Evolutionary conservation across 495 filamentous ascomycete genomes (phyloP).

Genomic region (Xylaria grammica): DNA sequence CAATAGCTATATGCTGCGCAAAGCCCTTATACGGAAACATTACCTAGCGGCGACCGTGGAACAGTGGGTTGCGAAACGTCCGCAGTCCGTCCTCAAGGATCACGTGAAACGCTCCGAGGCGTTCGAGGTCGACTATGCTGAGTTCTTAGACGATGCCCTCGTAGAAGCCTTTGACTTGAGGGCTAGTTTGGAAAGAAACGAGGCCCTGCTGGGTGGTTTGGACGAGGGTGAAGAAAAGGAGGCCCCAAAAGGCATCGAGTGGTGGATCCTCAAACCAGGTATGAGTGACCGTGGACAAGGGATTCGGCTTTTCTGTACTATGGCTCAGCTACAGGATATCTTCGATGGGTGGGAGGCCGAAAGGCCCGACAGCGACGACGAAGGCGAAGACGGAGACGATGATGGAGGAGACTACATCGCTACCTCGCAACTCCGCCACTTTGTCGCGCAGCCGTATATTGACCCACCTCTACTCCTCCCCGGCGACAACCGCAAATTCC

Average conservation of each 20-base stretch:
- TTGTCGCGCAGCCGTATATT: constrained; percentile 95
- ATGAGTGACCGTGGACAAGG: constrained; percentile 98
- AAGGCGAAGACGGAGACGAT: constrained; percentile 45
- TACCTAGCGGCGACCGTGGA: constrained; percentile 80
- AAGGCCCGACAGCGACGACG: constrained; percentile 66
- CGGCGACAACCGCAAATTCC: constrained; percentile 80
- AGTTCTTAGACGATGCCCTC: constrained; percentile 93
- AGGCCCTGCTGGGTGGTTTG: constrained; percentile 20
- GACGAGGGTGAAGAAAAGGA: background rate
- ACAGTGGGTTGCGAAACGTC: constrained; percentile 82
- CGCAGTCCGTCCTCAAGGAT: constrained; percentile 65
- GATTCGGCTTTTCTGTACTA: constrained; percentile 83
- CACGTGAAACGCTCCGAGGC: constrained; percentile 76
- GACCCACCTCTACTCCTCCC: constrained; percentile 82
- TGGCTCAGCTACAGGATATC: constrained; percentile 77
- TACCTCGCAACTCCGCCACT: constrained; percentile 91
- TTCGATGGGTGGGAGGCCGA: constrained; percentile 85
- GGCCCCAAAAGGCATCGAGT: constrained; percentile 54
- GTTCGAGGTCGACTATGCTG: constrained; percentile 94
- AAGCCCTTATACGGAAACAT: constrained; percentile 97
- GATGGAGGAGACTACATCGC: constrained; percentile 62
- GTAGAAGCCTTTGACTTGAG: constrained; percentile 85
- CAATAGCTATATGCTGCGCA: constrained; percentile 92
- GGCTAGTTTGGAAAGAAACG: constrained; percentile 74
- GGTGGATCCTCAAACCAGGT: constrained; percentile 97